A percentile compares a stretch with the other conserved stretches of the same genome.
Conservation (phyloP, 2,329 filamentous ascomycete species). For the Monilinia aucupariae region DNA sequence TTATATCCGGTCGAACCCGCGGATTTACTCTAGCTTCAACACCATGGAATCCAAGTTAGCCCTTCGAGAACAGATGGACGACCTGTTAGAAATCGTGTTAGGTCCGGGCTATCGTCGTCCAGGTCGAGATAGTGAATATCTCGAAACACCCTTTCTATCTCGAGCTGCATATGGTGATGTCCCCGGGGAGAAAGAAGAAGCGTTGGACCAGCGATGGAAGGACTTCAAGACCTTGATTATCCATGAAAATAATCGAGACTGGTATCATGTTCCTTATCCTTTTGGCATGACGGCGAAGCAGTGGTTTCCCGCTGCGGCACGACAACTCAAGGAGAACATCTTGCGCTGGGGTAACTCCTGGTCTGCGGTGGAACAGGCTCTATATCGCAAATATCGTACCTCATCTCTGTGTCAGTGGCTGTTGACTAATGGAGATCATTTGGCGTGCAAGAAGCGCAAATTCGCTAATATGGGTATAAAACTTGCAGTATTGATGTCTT, state of each 20-base stretch:
- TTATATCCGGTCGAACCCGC: background rate
- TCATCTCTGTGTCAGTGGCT: background rate
- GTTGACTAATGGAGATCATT: background rate
- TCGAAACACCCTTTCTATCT: background rate
- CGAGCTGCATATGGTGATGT: background rate
- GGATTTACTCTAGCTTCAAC: background rate
- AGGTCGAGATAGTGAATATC: background rate
- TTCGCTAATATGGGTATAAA: background rate
- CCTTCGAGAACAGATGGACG: background rate
- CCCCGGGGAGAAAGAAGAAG: background rate
- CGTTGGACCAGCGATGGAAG: background rate
- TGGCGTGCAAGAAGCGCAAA: background rate
- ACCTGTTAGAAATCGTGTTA: background rate
- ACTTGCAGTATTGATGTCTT: background rate
- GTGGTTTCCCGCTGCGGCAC: background rate
- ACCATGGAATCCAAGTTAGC: background rate
- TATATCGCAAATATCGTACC: background rate
- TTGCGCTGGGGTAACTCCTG: background rate
- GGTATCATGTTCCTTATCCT: background rate
- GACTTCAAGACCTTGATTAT: background rate
- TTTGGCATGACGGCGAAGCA: background rate
- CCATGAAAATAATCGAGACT: background rate
- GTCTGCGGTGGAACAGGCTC: fast-evolving
- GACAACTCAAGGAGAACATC: background rate
- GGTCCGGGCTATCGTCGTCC: background rate